phyloP scores from a whole-genome alignment of 2,329 filamentous ascomycete genomes.

The Neoarthrinium moseri region DNA sequence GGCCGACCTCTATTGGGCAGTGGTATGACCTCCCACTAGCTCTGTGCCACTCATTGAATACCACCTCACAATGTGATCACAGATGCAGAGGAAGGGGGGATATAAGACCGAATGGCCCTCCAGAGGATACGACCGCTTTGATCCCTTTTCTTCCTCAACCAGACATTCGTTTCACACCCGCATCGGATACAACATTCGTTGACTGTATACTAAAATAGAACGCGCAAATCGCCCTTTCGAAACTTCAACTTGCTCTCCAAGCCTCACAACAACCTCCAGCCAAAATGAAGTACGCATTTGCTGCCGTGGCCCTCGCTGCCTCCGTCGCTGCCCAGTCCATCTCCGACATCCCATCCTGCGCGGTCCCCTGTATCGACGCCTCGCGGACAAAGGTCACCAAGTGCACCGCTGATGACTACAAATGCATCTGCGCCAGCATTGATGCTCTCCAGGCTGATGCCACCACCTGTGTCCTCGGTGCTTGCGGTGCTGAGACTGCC shows the following conservation, averaged over 20 bases:
- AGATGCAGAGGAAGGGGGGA: background rate
- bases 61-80: background rate
- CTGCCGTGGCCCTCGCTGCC: conserved; percentile 17
- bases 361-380: conserved; percentile 19
- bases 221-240: background rate
- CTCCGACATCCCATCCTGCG: conserved; percentile 21
- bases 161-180: conserved; percentile 5
- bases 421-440: conserved; percentile 23
- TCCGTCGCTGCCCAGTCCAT: conserved; percentile 20
- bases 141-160: background rate
- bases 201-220: conserved; percentile 2
- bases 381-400: conserved; percentile 15
- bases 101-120: conserved; percentile 1
- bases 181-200: conserved; percentile 1
- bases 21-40: background rate
- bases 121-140: background rate
- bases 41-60: background rate
- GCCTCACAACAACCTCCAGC: background rate
- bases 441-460: conserved; percentile 15
- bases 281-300: conserved; percentile 25
- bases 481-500: conserved; percentile 18
- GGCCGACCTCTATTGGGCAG: background rate
- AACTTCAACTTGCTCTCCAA: background rate
- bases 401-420: conserved; percentile 19
- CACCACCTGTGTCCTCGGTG: conserved; percentile 18